These are phyloP conservation scores for Chytridiales sp. DNA, from an alignment of 371 early-diverging fungal genomes.

Conservation along the genomic window DNA sequence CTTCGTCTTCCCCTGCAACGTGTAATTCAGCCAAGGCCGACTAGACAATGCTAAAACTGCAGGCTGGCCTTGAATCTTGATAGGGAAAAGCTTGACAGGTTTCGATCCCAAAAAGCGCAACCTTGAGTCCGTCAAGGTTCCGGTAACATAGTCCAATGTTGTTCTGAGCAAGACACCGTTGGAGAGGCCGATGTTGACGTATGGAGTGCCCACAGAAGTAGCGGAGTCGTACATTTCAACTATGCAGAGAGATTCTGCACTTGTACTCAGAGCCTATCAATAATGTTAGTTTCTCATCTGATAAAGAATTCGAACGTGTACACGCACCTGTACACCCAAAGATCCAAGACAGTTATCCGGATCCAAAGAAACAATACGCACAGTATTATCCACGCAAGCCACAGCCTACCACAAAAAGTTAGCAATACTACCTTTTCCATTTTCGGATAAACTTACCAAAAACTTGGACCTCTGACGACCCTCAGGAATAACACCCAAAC, in stretches of 20 bases:
- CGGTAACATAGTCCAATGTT: constrained; percentile 78
- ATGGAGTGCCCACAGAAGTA: constrained; percentile 63
- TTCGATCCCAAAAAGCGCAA: constrained; percentile 86
- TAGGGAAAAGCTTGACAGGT: constrained; percentile 74
- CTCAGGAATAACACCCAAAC: constrained; percentile 78
- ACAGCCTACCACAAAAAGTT: constrained; percentile 57
- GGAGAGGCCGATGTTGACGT: constrained; percentile 83
- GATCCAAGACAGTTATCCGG: constrained; percentile 76
- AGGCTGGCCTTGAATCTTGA: constrained; percentile 60
- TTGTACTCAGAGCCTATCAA: constrained; percentile 50
- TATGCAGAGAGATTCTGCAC: constrained; percentile 63
- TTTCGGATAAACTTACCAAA: constrained; percentile 42
- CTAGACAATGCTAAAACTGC: constrained; percentile 83
- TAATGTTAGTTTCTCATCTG: neutral
- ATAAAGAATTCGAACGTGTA: constrained; percentile 27
- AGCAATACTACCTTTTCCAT: constrained; percentile 1
- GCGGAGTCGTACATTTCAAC: constrained; percentile 74
- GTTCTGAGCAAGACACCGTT: constrained; percentile 91
- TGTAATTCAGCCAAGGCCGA: constrained; percentile 90
- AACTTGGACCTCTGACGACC: constrained; percentile 79
- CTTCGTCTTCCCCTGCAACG: constrained; percentile 67
- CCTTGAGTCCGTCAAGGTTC: constrained; percentile 82
- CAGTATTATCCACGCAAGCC: constrained; percentile 90
- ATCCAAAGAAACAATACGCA: constrained; percentile 84
- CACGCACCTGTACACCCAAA: constrained; percentile 75